Evolutionary conservation across 768 basidiomycete genomes (phyloP).

Genomic region (Tephrocybe rancida): DNA sequence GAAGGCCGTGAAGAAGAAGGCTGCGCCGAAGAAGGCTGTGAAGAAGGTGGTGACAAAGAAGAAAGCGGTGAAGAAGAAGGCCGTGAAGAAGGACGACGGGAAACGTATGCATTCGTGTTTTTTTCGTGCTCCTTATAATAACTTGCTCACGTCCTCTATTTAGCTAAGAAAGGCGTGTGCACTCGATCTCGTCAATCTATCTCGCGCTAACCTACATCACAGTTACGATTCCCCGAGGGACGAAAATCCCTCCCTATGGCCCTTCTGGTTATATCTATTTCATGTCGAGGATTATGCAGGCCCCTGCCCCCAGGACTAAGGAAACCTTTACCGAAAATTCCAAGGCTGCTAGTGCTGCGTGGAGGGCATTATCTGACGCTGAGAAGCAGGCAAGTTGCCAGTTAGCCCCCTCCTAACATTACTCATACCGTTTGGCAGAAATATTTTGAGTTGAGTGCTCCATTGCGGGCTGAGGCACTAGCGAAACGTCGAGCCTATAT

Average conservation of each 20-base stretch:
- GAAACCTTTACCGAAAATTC: background rate
- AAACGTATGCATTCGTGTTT: constrained; percentile 9
- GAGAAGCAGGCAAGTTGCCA: constrained; percentile 36
- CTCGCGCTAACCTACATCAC: background rate
- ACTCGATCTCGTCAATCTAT: background rate
- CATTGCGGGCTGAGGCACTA: constrained; percentile 17
- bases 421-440: constrained; percentile 22
- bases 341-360: constrained; percentile 15
- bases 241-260: constrained; percentile 6
- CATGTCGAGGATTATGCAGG: background rate
- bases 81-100: background rate
- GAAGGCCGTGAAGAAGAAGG: background rate
- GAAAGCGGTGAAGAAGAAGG: constrained; percentile 10
- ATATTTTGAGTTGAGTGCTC: constrained; percentile 3
- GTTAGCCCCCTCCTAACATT: background rate
- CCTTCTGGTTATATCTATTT: constrained; percentile 1
- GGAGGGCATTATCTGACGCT: constrained; percentile 30
- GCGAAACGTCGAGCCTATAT: constrained; percentile 30
- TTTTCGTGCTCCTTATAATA: background rate
- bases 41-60: constrained; percentile 9
- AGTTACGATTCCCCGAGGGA: constrained; percentile 1
- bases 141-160: background rate
- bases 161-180: constrained; percentile 4
- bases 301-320: background rate
- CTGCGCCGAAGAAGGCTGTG: background rate